Percentiles rank a stretch among this genome's conserved stretches.
Conservation (phyloP, 257 asterid species). For the Rehmannia glutinosa region DNA sequence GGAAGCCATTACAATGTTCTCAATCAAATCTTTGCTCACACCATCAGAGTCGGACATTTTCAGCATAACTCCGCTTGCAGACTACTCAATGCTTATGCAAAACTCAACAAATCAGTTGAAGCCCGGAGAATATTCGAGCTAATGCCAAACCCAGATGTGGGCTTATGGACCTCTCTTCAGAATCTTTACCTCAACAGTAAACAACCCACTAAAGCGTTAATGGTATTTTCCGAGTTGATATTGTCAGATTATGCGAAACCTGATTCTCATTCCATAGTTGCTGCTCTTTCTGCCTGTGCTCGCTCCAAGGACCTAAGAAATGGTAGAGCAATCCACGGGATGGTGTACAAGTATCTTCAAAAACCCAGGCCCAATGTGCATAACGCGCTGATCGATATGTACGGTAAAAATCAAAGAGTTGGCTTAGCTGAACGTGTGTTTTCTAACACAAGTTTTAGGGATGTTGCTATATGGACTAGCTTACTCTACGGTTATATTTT, state of each 20-base stretch:
- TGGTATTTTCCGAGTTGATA: slow-evolving; percentile 34
- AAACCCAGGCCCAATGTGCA: slow-evolving; percentile 43
- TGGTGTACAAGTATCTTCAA: slow-evolving; percentile 47
- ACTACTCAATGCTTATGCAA: slow-evolving; percentile 39
- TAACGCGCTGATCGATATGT: slow-evolving; percentile 71
- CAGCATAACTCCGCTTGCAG: slow-evolving; percentile 42
- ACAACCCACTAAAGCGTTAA: slow-evolving; percentile 45
- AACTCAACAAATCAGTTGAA: slow-evolving; percentile 31
- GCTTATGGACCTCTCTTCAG: slow-evolving; percentile 63
- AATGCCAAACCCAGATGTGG: slow-evolving; percentile 52
- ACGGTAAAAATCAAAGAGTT: slow-evolving; percentile 40
- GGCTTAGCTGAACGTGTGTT: slow-evolving; percentile 50
- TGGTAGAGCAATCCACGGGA: slow-evolving; percentile 53
- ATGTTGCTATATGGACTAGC: slow-evolving; percentile 75
- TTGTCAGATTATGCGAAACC: slow-evolving; percentile 37
- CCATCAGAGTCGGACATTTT: slow-evolving; percentile 36
- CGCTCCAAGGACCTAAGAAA: slow-evolving; percentile 38
- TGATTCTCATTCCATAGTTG: slow-evolving; percentile 55
- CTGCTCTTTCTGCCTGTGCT: slow-evolving; percentile 69
- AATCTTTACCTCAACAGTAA: slow-evolving; percentile 48
- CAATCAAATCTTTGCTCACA: slow-evolving; percentile 49
- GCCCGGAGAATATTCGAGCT: slow-evolving; percentile 47
- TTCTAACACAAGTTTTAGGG: slow-evolving; percentile 31
- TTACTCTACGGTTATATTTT: slow-evolving; percentile 57
- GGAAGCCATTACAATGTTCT: slow-evolving; percentile 30